These are phyloP conservation scores for Cytidiella melzeri DNA, from an alignment of 768 basidiomycete species.

Conservation along the genomic window DNA sequence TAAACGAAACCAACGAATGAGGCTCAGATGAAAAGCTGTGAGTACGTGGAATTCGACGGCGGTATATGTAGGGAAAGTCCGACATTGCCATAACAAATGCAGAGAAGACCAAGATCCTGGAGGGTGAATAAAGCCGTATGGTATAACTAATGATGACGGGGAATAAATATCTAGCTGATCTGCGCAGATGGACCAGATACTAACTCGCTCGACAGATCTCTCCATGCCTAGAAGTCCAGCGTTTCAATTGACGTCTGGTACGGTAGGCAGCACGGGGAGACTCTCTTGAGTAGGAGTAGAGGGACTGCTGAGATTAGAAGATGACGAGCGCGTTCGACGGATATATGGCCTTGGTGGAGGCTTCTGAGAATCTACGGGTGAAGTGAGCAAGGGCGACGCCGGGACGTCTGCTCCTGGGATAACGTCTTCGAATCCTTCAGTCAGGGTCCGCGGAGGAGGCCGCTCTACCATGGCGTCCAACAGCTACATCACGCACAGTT, in stretches of 20 bases:
- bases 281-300: neutral
- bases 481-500: constrained; percentile 38
- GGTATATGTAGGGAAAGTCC: neutral
- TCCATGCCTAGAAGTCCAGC: no score
- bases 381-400: constrained; percentile 7
- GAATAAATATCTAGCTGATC: neutral
- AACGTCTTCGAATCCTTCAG: constrained; percentile 41
- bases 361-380: constrained; percentile 29
- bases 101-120: neutral
- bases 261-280: neutral
- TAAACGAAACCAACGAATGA: neutral
- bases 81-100: neutral
- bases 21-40: neutral
- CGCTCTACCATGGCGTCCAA: constrained; percentile 84
- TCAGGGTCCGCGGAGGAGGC: constrained; percentile 67
- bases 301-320: constrained; percentile 13
- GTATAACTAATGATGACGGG: neutral
- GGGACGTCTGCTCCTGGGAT: neutral
- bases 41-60: neutral
- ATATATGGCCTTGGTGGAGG: constrained; percentile 55
- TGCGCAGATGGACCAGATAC: neutral
- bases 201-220: neutral
- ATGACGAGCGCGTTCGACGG: constrained; percentile 47
- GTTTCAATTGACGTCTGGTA: neutral
- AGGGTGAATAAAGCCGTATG: neutral